A percentile compares a stretch with the other conserved stretches of the same genome.
Evolutionary conservation across 371 early-diverging fungal genomes (phyloP).

Genomic region (Rhizopus delemar): DNA sequence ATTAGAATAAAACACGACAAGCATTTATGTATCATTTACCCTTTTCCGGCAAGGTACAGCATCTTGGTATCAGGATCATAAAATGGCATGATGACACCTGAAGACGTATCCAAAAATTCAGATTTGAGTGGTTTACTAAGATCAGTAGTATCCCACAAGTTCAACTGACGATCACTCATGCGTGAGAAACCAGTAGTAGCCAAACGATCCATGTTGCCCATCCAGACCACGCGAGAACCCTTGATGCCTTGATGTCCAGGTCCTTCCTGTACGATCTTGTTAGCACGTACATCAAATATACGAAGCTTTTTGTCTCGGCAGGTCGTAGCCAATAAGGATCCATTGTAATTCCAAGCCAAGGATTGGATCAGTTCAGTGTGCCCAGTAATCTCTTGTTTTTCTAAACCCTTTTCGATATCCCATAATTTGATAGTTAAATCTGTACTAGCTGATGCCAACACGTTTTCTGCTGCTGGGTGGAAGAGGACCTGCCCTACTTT

Average conservation of each 20-base stretch:
- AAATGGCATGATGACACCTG: slow-evolving; percentile 96
- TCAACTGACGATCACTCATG: slow-evolving; percentile 90
- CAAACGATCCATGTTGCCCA: slow-evolving; percentile 82
- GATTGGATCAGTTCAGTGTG: slow-evolving; percentile 93
- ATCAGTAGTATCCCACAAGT: slow-evolving; percentile 82
- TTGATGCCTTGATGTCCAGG: slow-evolving; percentile 92
- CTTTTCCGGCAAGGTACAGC: slow-evolving; percentile 95
- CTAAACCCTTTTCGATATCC: slow-evolving; percentile 93
- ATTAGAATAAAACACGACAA: not conserved
- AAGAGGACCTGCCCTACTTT: slow-evolving; percentile 97
- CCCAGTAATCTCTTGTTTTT: slow-evolving; percentile 85
- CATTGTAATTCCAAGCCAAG: slow-evolving; percentile 87
- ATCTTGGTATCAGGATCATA: slow-evolving; percentile 89
- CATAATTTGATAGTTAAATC: slow-evolving; percentile 94
- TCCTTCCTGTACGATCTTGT: slow-evolving; percentile 80
- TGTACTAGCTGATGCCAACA: slow-evolving; percentile 87
- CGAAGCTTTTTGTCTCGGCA: slow-evolving; percentile 96
- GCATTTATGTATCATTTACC: slow-evolving; percentile 36
- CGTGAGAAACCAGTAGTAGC: slow-evolving; percentile 94
- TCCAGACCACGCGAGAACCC: slow-evolving; percentile 92
- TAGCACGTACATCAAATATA: slow-evolving; percentile 89
- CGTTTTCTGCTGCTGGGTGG: slow-evolving; percentile 94
- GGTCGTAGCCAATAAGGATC: slow-evolving; percentile 85
- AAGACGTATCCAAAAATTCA: slow-evolving; percentile 85
- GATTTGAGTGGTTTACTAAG: slow-evolving; percentile 78